Evolutionary conservation across 805 yeast genomes (phyloP).

Genomic region (Scheffersomyces ergatensis): DNA sequence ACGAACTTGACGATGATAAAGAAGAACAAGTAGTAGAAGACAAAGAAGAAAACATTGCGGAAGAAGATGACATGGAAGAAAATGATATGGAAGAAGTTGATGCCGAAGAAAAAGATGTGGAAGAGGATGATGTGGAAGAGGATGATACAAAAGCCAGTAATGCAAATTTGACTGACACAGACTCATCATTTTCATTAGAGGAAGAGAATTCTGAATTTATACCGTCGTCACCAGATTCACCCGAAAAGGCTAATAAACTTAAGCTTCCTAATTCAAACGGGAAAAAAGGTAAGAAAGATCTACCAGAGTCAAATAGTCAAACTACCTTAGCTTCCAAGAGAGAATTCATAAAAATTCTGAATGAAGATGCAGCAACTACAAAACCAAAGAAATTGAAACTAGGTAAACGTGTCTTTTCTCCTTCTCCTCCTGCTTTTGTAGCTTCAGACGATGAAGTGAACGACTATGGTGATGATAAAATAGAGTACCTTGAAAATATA

Average conservation of each 20-base stretch:
- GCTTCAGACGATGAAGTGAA: conserved; percentile 5
- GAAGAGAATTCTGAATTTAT: neutral
- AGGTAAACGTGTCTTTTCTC: neutral
- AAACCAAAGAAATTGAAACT: neutral
- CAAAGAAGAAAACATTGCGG: neutral
- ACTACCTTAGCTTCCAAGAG: neutral
- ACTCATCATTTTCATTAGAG: neutral
- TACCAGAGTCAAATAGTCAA: too few species aligned
- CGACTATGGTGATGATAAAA: conserved; percentile 8
- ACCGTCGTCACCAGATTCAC: neutral
- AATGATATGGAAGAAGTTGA: neutral
- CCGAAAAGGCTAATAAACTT: neutral
- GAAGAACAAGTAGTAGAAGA: neutral
- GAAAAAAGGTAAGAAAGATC: neutral
- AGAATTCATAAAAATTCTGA: neutral
- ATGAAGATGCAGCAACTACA: neutral
- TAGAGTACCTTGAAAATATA: conserved; percentile 5
- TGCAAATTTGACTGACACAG: neutral
- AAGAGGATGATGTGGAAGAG: neutral
- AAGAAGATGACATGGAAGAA: neutral
- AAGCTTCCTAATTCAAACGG: neutral
- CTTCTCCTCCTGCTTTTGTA: conserved; percentile 1
- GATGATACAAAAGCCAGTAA: neutral
- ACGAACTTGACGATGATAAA: neutral
- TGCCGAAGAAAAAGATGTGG: neutral